Percentiles rank a stretch among this genome's conserved stretches.
Conservation (phyloP, 2,329 filamentous ascomycete genomes). For the Beauveria sp. region DNA sequence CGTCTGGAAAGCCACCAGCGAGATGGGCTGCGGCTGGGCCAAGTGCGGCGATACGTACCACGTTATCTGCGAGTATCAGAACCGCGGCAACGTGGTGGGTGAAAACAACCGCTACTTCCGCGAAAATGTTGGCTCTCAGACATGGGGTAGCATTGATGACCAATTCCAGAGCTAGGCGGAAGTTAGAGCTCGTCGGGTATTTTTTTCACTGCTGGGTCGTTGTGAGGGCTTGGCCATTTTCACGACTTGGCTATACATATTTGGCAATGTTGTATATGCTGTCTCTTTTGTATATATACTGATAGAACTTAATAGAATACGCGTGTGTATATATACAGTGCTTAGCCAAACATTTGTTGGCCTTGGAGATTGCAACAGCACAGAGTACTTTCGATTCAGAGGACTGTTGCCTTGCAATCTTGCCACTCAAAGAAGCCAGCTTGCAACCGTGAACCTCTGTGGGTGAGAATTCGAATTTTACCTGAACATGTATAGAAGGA, state of each 20-base stretch:
- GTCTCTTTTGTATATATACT: neutral
- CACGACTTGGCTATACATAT: neutral
- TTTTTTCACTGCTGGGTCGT: neutral
- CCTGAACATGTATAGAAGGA: too few relatives aligned
- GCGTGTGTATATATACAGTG: too few relatives aligned
- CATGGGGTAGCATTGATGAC: neutral
- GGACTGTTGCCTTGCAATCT: too few relatives aligned
- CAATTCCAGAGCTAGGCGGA: neutral
- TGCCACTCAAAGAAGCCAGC: too few relatives aligned
- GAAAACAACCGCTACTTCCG: constrained; percentile 1
- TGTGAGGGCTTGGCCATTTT: neutral
- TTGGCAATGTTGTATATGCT: neutral
- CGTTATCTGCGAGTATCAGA: constrained; percentile 15
- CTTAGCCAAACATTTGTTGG: too few relatives aligned
- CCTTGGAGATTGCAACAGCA: too few relatives aligned
- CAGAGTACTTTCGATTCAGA: too few relatives aligned
- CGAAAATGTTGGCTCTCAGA: constrained; percentile 11
- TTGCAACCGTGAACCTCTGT: too few relatives aligned
- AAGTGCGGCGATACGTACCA: constrained; percentile 10
- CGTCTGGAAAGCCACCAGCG: constrained; percentile 22
- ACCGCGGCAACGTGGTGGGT: constrained; percentile 11
- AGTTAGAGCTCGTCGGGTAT: neutral
- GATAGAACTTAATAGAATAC: too few relatives aligned
- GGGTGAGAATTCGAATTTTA: too few relatives aligned
- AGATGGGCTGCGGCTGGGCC: constrained; percentile 19